A percentile compares a stretch with the other conserved stretches of the same genome.
These are phyloP conservation scores for Phytophthora pinifolia DNA, from an alignment of 352 stramenopile genomes.

Conservation along the genomic window DNA sequence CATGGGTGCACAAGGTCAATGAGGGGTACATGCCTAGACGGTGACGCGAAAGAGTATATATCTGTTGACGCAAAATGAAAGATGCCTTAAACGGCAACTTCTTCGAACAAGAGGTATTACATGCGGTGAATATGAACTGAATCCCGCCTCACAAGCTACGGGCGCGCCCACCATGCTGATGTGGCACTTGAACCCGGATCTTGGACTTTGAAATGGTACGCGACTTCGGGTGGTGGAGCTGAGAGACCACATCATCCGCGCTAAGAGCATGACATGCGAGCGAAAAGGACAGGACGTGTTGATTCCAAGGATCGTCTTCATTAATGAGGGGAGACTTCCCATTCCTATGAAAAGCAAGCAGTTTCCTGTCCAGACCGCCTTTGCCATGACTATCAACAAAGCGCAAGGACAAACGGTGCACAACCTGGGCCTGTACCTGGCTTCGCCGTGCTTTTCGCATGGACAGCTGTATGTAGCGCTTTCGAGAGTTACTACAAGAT, in stretches of 20 bases:
- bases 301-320: constrained; percentile 26
- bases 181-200: too few species aligned
- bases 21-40: background rate
- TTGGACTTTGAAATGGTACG: too few species aligned
- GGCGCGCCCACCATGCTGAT: too few species aligned
- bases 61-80: too few species aligned
- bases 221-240: too few species aligned
- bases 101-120: too few species aligned
- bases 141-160: constrained; percentile 32
- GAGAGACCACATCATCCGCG: too few species aligned
- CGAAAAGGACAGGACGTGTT: constrained; percentile 14
- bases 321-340: constrained; percentile 20
- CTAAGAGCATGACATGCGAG: constrained; percentile 30
- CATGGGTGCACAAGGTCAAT: background rate
- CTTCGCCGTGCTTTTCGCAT: constrained; percentile 1
- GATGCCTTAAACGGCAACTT: too few species aligned
- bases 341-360: too few species aligned
- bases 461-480: constrained; percentile 9
- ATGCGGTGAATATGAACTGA: background rate
- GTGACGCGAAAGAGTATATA: too few species aligned
- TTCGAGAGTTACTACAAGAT: constrained; percentile 8
- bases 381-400: constrained; percentile 24
- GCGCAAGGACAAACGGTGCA: constrained; percentile 7
- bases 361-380: constrained; percentile 14
- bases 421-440: constrained; percentile 4